Conservation (phyloP, 2,329 filamentous ascomycete genomes). For the Furcasterigmium sp. region DNA sequence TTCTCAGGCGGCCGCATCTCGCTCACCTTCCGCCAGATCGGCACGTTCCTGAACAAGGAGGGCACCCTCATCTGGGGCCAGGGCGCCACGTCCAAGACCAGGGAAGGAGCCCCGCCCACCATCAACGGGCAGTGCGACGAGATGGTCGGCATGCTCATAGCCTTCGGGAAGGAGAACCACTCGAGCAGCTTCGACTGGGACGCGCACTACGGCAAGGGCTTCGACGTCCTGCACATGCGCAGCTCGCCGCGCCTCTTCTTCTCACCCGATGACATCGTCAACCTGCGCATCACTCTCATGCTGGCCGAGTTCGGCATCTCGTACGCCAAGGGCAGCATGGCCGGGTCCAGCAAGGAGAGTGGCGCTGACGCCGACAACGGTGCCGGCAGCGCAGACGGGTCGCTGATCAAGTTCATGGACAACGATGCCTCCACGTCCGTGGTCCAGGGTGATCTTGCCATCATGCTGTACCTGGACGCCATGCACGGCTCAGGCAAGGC, state of each 20-base stretch:
- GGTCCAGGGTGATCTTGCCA: constrained; percentile 44
- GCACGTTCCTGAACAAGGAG: constrained; percentile 70
- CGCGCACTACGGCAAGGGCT: constrained; percentile 69
- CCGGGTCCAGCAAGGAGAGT: constrained; percentile 19
- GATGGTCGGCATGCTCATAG: constrained; percentile 64
- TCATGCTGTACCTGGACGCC: constrained; percentile 58
- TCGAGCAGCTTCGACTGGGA: constrained; percentile 69
- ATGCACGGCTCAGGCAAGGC: constrained; percentile 33
- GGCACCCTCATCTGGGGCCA: constrained; percentile 80
- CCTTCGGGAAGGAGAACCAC: constrained; percentile 84
- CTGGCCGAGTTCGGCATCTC: constrained; percentile 41
- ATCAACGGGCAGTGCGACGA: constrained; percentile 64
- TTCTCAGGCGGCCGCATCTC: constrained; percentile 77
- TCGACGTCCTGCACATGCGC: constrained; percentile 72
- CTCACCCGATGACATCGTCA: constrained; percentile 39
- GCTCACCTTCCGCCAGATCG: constrained; percentile 85
- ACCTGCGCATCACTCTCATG: constrained; percentile 45
- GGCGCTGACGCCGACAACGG: constrained; percentile 1
- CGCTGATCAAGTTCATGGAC: constrained; percentile 46
- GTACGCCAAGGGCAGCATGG: constrained; percentile 40
- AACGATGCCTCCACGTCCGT: constrained; percentile 43
- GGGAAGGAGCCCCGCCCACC: constrained; percentile 54
- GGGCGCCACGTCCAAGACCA: constrained; percentile 68
- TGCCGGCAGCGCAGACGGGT: constrained; percentile 8
- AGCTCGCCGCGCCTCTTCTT: constrained; percentile 45